Percentiles rank a stretch among this genome's conserved stretches.
Conservation (phyloP, 345 rosid species). For the Mallotus nudiflorus region DNA sequence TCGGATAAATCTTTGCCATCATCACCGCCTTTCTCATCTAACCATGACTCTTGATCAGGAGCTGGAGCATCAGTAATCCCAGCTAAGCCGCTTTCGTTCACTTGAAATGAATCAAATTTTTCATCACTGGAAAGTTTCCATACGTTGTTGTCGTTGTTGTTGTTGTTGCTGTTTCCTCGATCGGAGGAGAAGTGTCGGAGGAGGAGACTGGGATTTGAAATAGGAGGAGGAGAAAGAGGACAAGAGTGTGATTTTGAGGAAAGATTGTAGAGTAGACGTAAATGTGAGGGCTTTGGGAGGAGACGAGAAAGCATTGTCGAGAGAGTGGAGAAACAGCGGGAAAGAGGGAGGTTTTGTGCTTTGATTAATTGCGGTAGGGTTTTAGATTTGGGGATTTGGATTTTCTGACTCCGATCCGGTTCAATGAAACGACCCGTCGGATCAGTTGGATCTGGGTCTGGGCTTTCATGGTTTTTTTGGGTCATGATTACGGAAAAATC, state of each 20-base stretch:
- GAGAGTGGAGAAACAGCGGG: neutral
- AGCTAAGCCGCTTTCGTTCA: constrained; percentile 16
- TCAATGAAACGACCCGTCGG: no score
- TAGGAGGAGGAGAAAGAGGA: constrained; percentile 13
- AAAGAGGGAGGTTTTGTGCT: neutral
- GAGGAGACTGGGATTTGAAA: constrained; percentile 33
- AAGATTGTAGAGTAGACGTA: constrained; percentile 45
- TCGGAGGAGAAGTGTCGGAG: constrained; percentile 48
- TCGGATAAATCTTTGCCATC: constrained; percentile 17
- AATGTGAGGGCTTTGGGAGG: constrained; percentile 53
- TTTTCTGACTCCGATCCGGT: no score
- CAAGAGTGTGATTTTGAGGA: constrained; percentile 36
- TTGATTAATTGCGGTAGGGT: constrained; percentile 1
- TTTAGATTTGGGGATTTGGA: neutral
- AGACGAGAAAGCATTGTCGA: constrained; percentile 69
- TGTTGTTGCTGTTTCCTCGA: constrained; percentile 19
- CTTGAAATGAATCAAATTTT: constrained; percentile 34
- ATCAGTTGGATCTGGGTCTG: no score
- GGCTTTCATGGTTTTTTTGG: no score
- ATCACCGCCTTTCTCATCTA: constrained; percentile 17
- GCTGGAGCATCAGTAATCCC: constrained; percentile 29
- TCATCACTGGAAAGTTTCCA: constrained; percentile 60
- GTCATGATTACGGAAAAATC: no score
- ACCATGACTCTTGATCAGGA: constrained; percentile 37
- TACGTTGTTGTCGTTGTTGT: constrained; percentile 24